phyloP scores from a whole-genome alignment of 176 grass and related monocot species.

The Avena insularis region DNA sequence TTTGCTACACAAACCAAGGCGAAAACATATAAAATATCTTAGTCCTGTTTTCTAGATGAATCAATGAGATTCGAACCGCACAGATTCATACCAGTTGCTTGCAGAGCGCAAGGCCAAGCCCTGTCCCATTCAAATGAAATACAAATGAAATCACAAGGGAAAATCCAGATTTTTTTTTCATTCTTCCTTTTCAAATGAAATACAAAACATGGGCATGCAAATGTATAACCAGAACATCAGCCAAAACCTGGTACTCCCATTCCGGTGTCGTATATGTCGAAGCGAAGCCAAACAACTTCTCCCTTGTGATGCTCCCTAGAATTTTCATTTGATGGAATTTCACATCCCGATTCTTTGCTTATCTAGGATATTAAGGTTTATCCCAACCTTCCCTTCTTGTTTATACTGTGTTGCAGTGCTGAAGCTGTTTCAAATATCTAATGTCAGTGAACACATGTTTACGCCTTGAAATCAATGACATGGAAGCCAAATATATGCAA shows the following conservation, averaged over 20 bases:
- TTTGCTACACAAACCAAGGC: too few relatives aligned
- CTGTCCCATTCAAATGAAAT: too few relatives aligned
- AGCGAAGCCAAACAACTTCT: conserved; percentile 76
- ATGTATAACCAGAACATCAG: conserved; percentile 31
- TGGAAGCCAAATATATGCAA: too few relatives aligned
- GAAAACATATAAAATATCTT: too few relatives aligned
- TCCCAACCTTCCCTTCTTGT: conserved; percentile 84
- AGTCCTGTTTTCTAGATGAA: too few relatives aligned
- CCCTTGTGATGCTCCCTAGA: conserved; percentile 24
- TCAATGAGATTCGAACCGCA: too few relatives aligned
- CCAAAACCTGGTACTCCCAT: conserved; percentile 95
- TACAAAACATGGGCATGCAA: not conserved
- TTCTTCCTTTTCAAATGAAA: not conserved
- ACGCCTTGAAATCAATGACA: conserved; percentile 27
- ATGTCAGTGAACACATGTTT: conserved; percentile 28
- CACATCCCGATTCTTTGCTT: conserved; percentile 39
- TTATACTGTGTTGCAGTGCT: conserved; percentile 92
- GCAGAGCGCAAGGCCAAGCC: too few relatives aligned
- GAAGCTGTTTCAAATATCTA: conserved; percentile 43
- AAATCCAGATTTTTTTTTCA: too few relatives aligned
- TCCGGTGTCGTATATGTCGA: conserved; percentile 84
- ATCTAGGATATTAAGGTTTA: conserved; percentile 67
- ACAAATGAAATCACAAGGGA: too few relatives aligned
- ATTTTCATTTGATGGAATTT: conserved; percentile 38
- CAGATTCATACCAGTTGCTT: too few relatives aligned